Percentiles rank a stretch among this genome's conserved stretches.
Conservation (phyloP, 495 filamentous ascomycete genomes). For the Parathielavia hyrcaniae region DNA sequence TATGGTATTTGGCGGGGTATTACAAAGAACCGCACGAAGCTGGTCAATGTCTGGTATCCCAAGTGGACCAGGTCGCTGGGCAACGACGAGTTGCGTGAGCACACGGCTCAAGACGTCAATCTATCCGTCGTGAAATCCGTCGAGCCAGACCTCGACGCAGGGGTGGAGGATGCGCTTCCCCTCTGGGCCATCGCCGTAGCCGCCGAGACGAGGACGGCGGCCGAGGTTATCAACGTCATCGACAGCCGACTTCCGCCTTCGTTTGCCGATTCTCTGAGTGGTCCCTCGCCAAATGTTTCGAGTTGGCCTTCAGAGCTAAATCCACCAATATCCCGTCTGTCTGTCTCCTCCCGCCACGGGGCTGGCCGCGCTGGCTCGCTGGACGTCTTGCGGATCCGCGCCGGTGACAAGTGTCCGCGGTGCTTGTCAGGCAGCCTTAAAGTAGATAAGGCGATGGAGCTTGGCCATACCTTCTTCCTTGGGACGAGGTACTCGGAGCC, state of each 20-base stretch:
- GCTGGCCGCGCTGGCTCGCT: slow-evolving; percentile 28
- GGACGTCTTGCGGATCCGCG: slow-evolving; percentile 56
- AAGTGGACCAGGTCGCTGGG: slow-evolving; percentile 21
- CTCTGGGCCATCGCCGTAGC: slow-evolving; percentile 45
- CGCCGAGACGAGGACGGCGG: slow-evolving; percentile 14
- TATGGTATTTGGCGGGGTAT: slow-evolving; percentile 57
- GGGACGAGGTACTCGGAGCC: slow-evolving; percentile 81
- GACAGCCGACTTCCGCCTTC: slow-evolving; percentile 36
- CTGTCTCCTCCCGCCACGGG: slow-evolving; percentile 13
- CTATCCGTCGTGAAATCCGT: slow-evolving; percentile 62
- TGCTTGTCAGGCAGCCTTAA: slow-evolving; percentile 60
- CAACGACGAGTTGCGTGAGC: slow-evolving; percentile 14
- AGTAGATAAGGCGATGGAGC: slow-evolving; percentile 69
- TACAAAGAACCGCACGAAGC: slow-evolving; percentile 57
- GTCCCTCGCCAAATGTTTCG: not conserved
- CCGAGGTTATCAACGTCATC: slow-evolving; percentile 47
- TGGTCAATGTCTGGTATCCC: slow-evolving; percentile 65
- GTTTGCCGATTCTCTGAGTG: not conserved
- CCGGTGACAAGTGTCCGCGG: slow-evolving; percentile 65
- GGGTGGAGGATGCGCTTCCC: slow-evolving; percentile 54
- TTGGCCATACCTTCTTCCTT: slow-evolving; percentile 93
- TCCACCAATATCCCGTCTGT: slow-evolving; percentile 1
- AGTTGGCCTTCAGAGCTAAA: slow-evolving; percentile 25
- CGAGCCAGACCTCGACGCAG: slow-evolving; percentile 67
- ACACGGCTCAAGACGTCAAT: slow-evolving; percentile 53